Base-by-base conservation (phyloP, 768 basidiomycete species). In the Fomitopsis pulvina region DNA sequence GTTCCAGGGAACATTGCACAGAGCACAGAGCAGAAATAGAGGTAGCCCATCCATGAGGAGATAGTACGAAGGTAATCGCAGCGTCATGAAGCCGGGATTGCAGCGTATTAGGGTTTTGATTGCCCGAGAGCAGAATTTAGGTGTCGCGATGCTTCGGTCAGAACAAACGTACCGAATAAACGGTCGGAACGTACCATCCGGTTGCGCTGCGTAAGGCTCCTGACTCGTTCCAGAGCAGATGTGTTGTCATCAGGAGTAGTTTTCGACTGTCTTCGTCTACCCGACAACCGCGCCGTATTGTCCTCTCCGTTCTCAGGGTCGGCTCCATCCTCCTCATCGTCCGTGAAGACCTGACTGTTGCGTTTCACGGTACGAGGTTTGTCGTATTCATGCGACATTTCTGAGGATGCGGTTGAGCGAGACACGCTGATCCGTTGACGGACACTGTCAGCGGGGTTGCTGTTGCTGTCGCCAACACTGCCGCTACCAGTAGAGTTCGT, bases 401-500 rank as follows among this genome's bases (percentile, higher is more conserved):
- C 68, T 57, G 63, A 47, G 45, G 51, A 52, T 25, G 60, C 52
- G 34, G 56, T 57, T 21, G 62, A 54, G 52, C 61, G 58, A 34
- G 70, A 59, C 32, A 53, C 46, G 40, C 61, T 37, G 63, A 69
- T 45, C 61, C 61, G 54, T 48, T 56, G 54, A 46, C 72, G 69
- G 52, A 70, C 50, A 58, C 70, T 71, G 53, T 71, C 72, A 45
- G 67, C 64, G 52, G 63, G 63, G 4, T 64, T 59, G 45, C 61
- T 62, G 39, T 56, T 57, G 53, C 75, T 75, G 66, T 82, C 82
- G 38, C 81, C 83, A 3, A 79, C 81, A 58, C 85, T 87, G 30
- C 85, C 85, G 63, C 86, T 88, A 28, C 85, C 87, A 1, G 87
- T 89, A 10, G 87, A 90, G 61, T 89, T 90, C 18, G 89, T 87